Evolutionary conservation across 345 rosid species (phyloP).

Genomic region (Populus euphratica): DNA sequence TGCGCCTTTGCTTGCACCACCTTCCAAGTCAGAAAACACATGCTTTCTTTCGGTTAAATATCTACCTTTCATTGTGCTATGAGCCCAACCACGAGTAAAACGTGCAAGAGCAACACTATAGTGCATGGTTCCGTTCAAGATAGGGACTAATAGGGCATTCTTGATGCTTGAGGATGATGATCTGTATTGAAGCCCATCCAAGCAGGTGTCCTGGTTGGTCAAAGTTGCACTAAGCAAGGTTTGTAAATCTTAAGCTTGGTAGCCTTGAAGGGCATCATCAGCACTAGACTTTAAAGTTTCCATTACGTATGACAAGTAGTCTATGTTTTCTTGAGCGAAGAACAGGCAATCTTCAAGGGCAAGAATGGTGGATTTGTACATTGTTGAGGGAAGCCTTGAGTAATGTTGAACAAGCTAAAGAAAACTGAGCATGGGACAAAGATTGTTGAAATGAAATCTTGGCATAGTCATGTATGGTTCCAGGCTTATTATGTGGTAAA

Average conservation of each 20-base stretch:
- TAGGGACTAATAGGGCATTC: conserved; percentile 11
- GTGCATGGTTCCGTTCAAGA: conserved; percentile 18
- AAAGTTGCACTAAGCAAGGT: conserved; percentile 38
- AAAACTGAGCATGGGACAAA: conserved; percentile 12
- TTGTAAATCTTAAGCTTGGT: conserved; percentile 22
- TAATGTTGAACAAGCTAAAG: conserved; percentile 11
- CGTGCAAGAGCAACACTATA: conserved; percentile 32
- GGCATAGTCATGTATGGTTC: conserved; percentile 26
- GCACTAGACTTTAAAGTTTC: neutral
- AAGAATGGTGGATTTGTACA: neutral
- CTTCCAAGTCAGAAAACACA: neutral
- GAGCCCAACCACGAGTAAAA: conserved; percentile 28
- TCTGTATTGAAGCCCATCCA: conserved; percentile 27
- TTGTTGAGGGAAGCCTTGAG: conserved; percentile 15
- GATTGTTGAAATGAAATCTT: conserved; percentile 19
- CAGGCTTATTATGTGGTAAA: conserved; percentile 12
- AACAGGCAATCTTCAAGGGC: conserved; percentile 40
- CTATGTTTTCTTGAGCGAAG: conserved; percentile 26
- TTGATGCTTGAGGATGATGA: conserved; percentile 10
- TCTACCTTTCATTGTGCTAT: neutral
- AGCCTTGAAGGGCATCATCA: neutral
- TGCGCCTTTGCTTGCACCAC: neutral
- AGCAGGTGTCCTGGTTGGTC: conserved; percentile 38
- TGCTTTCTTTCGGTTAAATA: conserved; percentile 8
- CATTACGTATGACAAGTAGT: conserved; percentile 21